Conservation (phyloP, 768 basidiomycete species). For the Tremella fuciformis region DNA sequence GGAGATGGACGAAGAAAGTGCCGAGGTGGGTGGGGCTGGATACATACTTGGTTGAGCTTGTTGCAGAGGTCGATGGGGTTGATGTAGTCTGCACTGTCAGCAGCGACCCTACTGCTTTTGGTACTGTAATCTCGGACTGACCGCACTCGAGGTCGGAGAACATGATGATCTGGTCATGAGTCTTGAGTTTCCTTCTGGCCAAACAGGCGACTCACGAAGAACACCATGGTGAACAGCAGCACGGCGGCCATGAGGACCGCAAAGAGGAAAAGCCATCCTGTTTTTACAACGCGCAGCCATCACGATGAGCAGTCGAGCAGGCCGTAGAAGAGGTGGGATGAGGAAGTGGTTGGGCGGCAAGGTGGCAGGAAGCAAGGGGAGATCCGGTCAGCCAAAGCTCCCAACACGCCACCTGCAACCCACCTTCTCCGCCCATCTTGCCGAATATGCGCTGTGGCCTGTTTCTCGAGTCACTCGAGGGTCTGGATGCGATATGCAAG, state of each 20-base stretch:
- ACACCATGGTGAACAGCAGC: conserved; percentile 96
- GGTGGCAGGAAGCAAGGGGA: conserved; percentile 3
- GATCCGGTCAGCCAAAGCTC: conserved; percentile 12
- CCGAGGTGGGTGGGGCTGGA: background rate
- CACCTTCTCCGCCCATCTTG: conserved; percentile 51
- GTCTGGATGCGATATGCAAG: background rate
- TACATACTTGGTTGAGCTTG: conserved; percentile 88
- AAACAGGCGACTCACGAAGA: conserved; percentile 71
- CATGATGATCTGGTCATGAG: conserved; percentile 88
- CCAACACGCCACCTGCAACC: conserved; percentile 2
- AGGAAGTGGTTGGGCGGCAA: too few species aligned
- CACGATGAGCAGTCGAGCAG: too few species aligned
- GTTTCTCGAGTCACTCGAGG: conserved; percentile 6
- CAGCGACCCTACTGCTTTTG: background rate
- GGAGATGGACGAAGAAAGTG: background rate
- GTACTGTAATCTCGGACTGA: conserved; percentile 21
- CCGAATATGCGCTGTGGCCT: conserved; percentile 6
- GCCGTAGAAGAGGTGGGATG: background rate
- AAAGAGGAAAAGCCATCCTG: conserved; percentile 96
- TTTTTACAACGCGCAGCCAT: background rate
- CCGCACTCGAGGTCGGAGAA: conserved; percentile 97
- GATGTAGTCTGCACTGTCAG: conserved; percentile 66
- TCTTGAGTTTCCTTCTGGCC: background rate
- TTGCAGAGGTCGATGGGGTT: conserved; percentile 99
- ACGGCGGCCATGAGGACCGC: conserved; percentile 92